Evolutionary conservation across 2,329 filamentous ascomycete species (phyloP), one percentile per base, ranked within the genome.

Genomic region (Balansia obtecta): DNA sequence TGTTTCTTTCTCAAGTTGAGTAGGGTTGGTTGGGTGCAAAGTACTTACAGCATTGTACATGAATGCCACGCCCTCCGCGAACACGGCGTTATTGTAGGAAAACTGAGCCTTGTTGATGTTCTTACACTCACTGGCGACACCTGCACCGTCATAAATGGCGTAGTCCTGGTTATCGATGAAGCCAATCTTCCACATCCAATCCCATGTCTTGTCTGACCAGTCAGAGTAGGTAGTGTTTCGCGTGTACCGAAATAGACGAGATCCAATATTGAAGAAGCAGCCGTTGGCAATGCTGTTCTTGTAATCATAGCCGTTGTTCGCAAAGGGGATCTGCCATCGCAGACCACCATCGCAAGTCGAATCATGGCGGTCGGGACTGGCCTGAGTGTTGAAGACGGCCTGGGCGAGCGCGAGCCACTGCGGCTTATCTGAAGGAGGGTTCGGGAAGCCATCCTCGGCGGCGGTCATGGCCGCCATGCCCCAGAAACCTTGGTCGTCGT

Each of bases 251-350:
- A 82, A 85, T 11, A 91, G 73, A 9, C 86, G 78, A 15, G 86
- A 78, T n/a, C 74, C 78, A 18, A 83, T 65, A 60, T 83, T 80
- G 68, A 83, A 82, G 63, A 82, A 80, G 58, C 75, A 76, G 43
- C 76, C 79, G 54, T 81, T 82, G 22, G 79, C 76, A 60, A 58
- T 51, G 71, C 68, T 71, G 65, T 83, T 83, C 64, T 83, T 93
- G 72, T 90, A 89, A 60, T 83, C 74, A 64, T 86, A 91, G 34
- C 86, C 87, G 44, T 73, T 75, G 63, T 90, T 88, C 57, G 83
- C 81, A 6, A 76, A 71, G 56, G 82, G 87, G 53, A 91, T 85
- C 69, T 91, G 86, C 85, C 85, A 88, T 57, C 84, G 75, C 54
- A 90, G 65, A 18, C 86, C 86, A 43, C 74, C 76, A 52, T 79